Conservation (phyloP, 169 alveolate species). For the Cryptosporidium sp. region DNA sequence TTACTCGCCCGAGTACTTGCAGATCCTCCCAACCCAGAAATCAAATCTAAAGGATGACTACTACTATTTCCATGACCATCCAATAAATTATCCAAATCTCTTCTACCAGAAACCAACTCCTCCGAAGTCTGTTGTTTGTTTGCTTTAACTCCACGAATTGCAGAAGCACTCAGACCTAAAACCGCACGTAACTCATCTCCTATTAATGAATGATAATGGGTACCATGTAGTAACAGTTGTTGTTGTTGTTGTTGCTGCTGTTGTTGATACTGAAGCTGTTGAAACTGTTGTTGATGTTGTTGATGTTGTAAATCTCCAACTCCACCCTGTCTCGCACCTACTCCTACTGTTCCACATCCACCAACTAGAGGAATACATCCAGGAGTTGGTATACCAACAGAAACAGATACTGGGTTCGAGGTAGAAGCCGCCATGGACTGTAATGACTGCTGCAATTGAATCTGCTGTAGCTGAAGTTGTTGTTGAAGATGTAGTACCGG, state of each 20-base stretch:
- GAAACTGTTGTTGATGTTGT: not conserved
- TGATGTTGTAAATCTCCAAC: not conserved
- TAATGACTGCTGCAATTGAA: not conserved
- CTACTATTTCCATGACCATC: not conserved
- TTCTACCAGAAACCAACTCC: not conserved
- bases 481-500: slow-evolving; percentile 23
- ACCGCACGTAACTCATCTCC: slow-evolving; percentile 70
- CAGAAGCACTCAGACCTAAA: slow-evolving; percentile 68
- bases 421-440: not conserved
- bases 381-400: not conserved
- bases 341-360: not conserved
- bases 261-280: not conserved
- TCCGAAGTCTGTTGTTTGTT: slow-evolving; percentile 2
- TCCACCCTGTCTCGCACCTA: not conserved
- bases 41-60: not conserved
- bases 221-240: not conserved
- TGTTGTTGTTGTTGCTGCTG: not conserved
- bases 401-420: not conserved
- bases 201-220: slow-evolving; percentile 9
- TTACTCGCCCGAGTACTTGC: not conserved
- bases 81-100: not conserved
- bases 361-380: not conserved
- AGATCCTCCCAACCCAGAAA: not conserved
- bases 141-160: slow-evolving; percentile 57
- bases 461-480: slow-evolving; percentile 8